These are phyloP conservation scores for Exutisphaerella laricina DNA, from an alignment of 2,329 filamentous ascomycete genomes.

Conservation along the genomic window DNA sequence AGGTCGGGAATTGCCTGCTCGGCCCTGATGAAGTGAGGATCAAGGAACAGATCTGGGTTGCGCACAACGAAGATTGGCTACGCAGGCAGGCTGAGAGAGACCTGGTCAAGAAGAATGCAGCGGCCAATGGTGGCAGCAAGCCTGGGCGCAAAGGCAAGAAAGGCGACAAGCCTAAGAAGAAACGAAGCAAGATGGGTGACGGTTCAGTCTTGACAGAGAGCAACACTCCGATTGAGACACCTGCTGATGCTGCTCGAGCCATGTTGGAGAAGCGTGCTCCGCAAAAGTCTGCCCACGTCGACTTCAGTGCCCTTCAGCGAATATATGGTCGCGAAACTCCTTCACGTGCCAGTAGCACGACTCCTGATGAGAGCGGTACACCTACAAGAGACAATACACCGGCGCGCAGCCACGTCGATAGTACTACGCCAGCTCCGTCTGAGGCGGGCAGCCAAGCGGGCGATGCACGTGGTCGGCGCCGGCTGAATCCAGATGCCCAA, in stretches of 20 bases:
- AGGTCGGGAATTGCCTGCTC: constrained; percentile 76
- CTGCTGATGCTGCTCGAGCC: constrained; percentile 41
- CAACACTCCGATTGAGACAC: constrained; percentile 38
- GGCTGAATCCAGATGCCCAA: constrained; percentile 2
- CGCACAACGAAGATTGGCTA: constrained; percentile 90
- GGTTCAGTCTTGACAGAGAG: constrained; percentile 39
- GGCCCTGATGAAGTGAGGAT: constrained; percentile 66
- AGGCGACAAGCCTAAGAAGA: constrained; percentile 41
- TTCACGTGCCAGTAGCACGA: constrained; percentile 16
- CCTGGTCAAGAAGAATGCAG: constrained; percentile 63
- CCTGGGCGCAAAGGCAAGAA: constrained; percentile 27
- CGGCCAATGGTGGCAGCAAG: constrained; percentile 41
- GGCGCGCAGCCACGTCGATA: background rate
- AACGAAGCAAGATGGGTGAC: constrained; percentile 38
- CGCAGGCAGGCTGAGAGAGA: constrained; percentile 79
- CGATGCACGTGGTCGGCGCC: background rate
- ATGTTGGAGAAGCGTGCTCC: constrained; percentile 44
- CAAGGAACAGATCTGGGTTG: constrained; percentile 92
- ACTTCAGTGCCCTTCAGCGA: constrained; percentile 43
- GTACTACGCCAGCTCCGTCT: constrained; percentile 3
- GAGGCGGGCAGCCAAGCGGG: background rate
- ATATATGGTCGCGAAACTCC: constrained; percentile 32
- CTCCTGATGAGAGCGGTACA: constrained; percentile 11
- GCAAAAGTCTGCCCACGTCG: constrained; percentile 40
- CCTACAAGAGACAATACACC: constrained; percentile 7